A percentile compares a stretch with the other conserved stretches of the same genome.
Conservation (phyloP, 139 green algal genomes). For the Tetraselmis chui region DNA sequence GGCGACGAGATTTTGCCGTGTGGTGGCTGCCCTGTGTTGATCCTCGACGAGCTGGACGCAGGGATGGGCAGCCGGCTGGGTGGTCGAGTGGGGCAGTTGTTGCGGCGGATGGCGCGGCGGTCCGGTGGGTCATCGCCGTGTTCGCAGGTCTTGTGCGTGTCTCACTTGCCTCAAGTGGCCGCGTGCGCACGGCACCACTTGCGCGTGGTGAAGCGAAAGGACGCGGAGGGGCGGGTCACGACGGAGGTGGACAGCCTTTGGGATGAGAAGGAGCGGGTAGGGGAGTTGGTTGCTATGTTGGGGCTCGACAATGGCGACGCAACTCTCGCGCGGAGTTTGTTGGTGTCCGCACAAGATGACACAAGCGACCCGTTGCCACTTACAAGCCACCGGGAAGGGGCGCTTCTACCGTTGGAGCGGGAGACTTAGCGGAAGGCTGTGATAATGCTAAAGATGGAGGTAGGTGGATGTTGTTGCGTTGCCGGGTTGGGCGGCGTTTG, state of each 20-base stretch:
- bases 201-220: constrained; percentile 42
- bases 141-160: constrained; percentile 76
- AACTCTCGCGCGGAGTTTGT: neutral
- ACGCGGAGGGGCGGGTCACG: constrained; percentile 21
- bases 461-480: too few species aligned
- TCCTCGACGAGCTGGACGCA: constrained; percentile 78
- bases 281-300: constrained; percentile 68
- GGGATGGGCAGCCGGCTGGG: constrained; percentile 64
- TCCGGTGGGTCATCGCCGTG: neutral
- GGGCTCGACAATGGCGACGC: constrained; percentile 22
- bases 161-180: constrained; percentile 76
- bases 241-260: constrained; percentile 42
- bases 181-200: constrained; percentile 63
- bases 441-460: too few species aligned
- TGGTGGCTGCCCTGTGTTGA: constrained; percentile 38
- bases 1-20: too few species aligned
- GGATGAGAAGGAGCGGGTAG: constrained; percentile 20
- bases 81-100: constrained; percentile 43
- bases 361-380: too few species aligned
- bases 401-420: too few species aligned
- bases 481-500: too few species aligned
- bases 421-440: too few species aligned
- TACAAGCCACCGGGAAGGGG: too few species aligned
- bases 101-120: constrained; percentile 45
- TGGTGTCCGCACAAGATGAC: neutral